Conservation (phyloP, 2,329 filamentous ascomycete species). For the Fusarium sp. region DNA sequence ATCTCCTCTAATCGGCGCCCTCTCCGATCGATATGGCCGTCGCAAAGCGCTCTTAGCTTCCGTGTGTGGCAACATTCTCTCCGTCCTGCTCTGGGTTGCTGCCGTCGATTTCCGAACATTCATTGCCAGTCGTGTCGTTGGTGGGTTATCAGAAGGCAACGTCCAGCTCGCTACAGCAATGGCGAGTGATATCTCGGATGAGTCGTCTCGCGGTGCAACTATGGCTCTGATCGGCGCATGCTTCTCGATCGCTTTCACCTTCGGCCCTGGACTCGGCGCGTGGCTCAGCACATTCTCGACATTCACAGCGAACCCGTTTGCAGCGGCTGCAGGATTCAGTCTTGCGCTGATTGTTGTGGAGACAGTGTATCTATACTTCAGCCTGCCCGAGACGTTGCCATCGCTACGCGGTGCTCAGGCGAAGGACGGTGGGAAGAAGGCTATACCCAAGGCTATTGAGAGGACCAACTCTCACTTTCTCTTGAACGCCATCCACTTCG, state of each 20-base stretch:
- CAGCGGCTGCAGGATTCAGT: constrained; percentile 88
- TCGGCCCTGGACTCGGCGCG: constrained; percentile 91
- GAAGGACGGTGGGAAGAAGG: constrained; percentile 30
- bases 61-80: constrained; percentile 93
- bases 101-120: constrained; percentile 97
- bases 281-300: constrained; percentile 81
- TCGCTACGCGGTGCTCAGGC: constrained; percentile 55
- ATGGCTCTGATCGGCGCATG: constrained; percentile 97
- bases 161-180: constrained; percentile 96
- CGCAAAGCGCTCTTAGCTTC: constrained; percentile 87
- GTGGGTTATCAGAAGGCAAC: constrained; percentile 94
- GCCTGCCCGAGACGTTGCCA: constrained; percentile 87
- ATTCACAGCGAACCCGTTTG: constrained; percentile 91
- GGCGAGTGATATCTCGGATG: constrained; percentile 93
- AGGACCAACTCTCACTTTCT: constrained; percentile 85
- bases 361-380: constrained; percentile 86
- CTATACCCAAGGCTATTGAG: constrained; percentile 46
- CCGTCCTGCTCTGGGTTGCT: constrained; percentile 92
- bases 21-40: constrained; percentile 90
- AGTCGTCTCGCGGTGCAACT: constrained; percentile 83
- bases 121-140: constrained; percentile 89
- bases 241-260: constrained; percentile 97
- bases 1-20: constrained; percentile 86
- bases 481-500: constrained; percentile 86
- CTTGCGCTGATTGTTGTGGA: constrained; percentile 86